Evolutionary conservation across 1,284 basidiomycete species (phyloP), one percentile per base, ranked within the genome.

Genomic region (Puccinia triticina): DNA sequence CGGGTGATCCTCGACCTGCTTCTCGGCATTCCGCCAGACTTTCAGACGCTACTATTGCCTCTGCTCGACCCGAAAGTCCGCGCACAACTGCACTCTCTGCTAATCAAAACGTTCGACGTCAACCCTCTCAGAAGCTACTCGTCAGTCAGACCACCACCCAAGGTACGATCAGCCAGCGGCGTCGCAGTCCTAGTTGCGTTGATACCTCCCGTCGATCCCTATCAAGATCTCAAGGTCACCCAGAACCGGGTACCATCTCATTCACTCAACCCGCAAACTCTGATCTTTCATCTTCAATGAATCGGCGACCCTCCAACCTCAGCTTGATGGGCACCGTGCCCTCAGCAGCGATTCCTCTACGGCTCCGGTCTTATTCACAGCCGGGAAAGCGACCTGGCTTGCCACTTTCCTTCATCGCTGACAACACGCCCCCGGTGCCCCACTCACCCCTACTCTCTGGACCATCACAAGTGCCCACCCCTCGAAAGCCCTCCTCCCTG

Each of bases 321-420:
- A 57, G 50, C 14, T 55, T 74, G 55, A 66, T 64, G 29, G 59
- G 53, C 2, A 73, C 57, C 37, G 71, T 55, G 14, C 37, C 55
- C 26, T 26, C 71, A 26, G 32, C 59, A 26, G 37, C 50, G 26
- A 73, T 74, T n/a, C 78, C 78, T 26, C 53, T 74, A 59, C 50
- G 78, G 4, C 46, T 81, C 7, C 53, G 78, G 23, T 67, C 78
- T 74, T 66, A 74, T 37, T 81, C 78, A 21, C 78, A 81, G 64
- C 78, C 78, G 43, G 67, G 69, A 43, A 81, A 81, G 46, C 78
- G 78, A 18, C 50, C 55, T 32, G 37, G 67, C 32, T 23, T 72
- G 29, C 69, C 69, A 12, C 64, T 37, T 21, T 50, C 69, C 23
- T 72, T 72, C 23, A 46, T 72, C 23, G 3, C 32, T 18, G 46